Percentiles rank a stretch among this genome's conserved stretches.
These are phyloP conservation scores for Podospora australis DNA, from an alignment of 495 filamentous ascomycete genomes.

Conservation along the genomic window DNA sequence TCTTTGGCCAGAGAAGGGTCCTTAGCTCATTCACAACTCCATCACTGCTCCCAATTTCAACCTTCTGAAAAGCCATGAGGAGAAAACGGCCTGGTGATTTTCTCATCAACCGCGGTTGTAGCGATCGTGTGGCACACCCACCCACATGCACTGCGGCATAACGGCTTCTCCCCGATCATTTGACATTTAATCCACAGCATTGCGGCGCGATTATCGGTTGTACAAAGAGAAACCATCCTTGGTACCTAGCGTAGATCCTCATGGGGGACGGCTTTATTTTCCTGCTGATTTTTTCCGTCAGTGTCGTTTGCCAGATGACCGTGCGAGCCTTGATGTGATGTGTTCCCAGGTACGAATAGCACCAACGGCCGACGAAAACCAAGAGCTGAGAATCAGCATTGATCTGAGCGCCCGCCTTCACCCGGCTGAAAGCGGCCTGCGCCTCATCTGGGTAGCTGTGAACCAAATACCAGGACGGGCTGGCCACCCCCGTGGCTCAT, in stretches of 20 bases:
- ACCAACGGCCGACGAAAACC: conserved; percentile 6
- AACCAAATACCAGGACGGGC: not conserved
- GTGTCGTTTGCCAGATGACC: no score
- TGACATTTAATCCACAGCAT: no score
- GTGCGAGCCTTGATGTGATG: not conserved
- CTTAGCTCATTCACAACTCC: no score
- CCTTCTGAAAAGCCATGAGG: no score
- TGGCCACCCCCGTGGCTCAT: not conserved
- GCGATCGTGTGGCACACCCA: conserved; percentile 1
- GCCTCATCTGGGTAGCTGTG: not conserved
- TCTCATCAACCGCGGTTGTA: not conserved
- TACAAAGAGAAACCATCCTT: no score
- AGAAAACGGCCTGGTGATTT: not conserved
- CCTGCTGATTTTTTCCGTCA: not conserved
- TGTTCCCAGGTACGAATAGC: not conserved
- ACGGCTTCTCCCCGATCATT: not conserved
- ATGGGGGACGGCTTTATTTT: conserved; percentile 9
- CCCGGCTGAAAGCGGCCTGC: conserved; percentile 1
- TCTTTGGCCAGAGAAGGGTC: no score
- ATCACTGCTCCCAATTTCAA: not conserved
- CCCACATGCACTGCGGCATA: no score
- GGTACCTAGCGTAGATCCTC: no score
- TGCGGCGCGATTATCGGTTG: no score
- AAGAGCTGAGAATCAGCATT: not conserved
- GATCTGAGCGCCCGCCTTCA: not conserved